These are phyloP conservation scores for Boechera stricta DNA, from an alignment of 345 rosid genomes.

Conservation along the genomic window DNA sequence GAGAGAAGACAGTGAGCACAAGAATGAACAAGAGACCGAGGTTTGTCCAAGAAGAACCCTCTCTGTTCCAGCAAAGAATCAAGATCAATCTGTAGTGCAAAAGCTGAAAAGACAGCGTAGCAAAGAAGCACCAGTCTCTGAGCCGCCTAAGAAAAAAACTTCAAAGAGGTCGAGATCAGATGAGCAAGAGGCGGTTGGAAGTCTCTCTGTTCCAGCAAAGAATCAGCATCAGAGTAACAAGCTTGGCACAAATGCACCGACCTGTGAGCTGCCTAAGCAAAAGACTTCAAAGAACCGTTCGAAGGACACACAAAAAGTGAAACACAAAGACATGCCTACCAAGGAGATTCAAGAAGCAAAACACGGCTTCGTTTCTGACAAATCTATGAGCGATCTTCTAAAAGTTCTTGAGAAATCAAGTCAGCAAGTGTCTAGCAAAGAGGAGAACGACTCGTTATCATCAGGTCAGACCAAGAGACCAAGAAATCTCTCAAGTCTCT, in stretches of 20 bases:
- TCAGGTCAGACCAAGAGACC: constrained; percentile 30
- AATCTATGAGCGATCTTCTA: constrained; percentile 31
- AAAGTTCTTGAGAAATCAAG: constrained; percentile 32
- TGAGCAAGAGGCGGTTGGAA: constrained; percentile 27
- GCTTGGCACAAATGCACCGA: constrained; percentile 23
- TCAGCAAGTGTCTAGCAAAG: constrained; percentile 32
- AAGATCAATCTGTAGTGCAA: constrained; percentile 23
- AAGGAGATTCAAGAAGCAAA: constrained; percentile 31
- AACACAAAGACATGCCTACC: neutral
- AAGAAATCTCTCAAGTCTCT: constrained; percentile 53
- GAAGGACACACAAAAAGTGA: constrained; percentile 36
- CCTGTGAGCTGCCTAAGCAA: constrained; percentile 26
- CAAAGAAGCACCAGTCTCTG: constrained; percentile 25
- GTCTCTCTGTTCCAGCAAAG: constrained; percentile 12
- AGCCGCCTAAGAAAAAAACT: constrained; percentile 30
- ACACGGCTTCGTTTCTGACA: constrained; percentile 2
- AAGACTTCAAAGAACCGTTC: constrained; percentile 21
- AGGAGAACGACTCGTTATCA: constrained; percentile 25
- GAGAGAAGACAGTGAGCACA: constrained; percentile 27
- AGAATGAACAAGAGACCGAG: constrained; percentile 22
- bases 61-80: constrained; percentile 8
- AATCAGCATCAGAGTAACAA: constrained; percentile 23
- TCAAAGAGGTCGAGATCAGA: constrained; percentile 35
- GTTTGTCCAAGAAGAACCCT: constrained; percentile 23
- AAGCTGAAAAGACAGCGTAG: constrained; percentile 27